Evolutionary conservation across 805 yeast species (phyloP), one percentile per base, ranked within the genome.

Genomic region (Suhomyces emberorum): DNA sequence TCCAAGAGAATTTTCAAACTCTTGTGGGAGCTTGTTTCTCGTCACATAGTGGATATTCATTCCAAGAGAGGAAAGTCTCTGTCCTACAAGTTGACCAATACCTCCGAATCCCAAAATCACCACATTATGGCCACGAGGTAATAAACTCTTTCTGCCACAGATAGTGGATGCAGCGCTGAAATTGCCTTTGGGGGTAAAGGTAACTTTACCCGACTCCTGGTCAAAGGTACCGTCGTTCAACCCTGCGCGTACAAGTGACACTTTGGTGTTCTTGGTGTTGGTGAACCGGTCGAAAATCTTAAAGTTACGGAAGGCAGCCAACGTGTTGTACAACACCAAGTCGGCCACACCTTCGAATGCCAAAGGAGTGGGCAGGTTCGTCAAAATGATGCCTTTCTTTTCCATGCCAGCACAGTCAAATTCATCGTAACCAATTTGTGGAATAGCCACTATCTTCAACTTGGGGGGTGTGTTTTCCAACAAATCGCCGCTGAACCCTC

Each of bases 311-410:
- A 55, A 55, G 17, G 55, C 50, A 34, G 47, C 50, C 40, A 55
- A 40, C 5, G 59, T 37, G 30, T 50, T 46, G 37, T 40, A 55
- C 24, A 54, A 43, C 11, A 47, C 59, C 46, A 55, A 49, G 34
- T 55, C 60, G 4, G 60, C 59, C 30, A 55, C 60, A 3, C 53
- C 51, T 25, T 47, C 58, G n/a, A 47, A 53, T 1, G 60, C 57
- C 3, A 54, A 46, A 10, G 42, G 46, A 9, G 55, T 43, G 4
- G 60, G 54, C 15, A 52, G 50, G 24, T 54, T 52, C 30, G 58
- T 49, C 39, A 55, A 41, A 16, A 43, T 38, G n/a, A 55, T 49
- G 16, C 51, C 57, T 22, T 45, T 43, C 27, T 44, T 38, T 15
- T 38, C 35, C 52, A 55, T 44, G 7, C 42, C 47, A 3, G 17